Base-by-base conservation (phyloP, 2,329 filamentous ascomycete genomes). In the Epichloe sibirici region DNA sequence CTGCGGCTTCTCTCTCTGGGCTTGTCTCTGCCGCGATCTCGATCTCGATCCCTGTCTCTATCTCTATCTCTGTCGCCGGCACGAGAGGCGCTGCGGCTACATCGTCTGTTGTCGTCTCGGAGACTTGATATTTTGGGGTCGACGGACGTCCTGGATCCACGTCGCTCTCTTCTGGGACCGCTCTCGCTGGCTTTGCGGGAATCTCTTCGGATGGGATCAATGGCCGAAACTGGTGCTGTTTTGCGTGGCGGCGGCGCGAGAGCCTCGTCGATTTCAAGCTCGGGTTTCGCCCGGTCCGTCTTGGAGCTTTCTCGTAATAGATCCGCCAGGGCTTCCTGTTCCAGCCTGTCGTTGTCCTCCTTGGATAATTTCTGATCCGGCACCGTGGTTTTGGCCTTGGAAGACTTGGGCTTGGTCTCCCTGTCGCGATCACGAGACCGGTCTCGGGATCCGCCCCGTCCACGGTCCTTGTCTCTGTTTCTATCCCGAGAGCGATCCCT, bases 271-370 rank as follows among this genome's bases (percentile, higher is more conserved):
- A 81, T 68, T 57, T 82, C 79, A 45, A 79, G 61, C 58, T 81
- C 79, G 7, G 73, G 74, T 51, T 75, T 71, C 54, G 75, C 74
- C 3, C 69, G 66, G 3, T 69, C 63, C 28, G 71, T 68, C 44
- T 73, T 73, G 51, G 74, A 78, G 63, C 78, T 81, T 59, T 82
- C 79, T n/a, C 79, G 72, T 12, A 82, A 64, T 13, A 82, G 70
- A 55, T 82, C 76, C 21, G 74, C 76, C 54, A 82, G 65, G 1
- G 79, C 79, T 57, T 81, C 76, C 58, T 76, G 73, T 58, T 82
- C 79, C 7, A 82, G 70, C 17, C 73, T 70, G 51, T 80, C 74
- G 28, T 77, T 73, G 40, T 82, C 78, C 57, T 82, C 78, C 55
- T 79, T 75, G 6, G 77, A 76, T 11, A 82, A 70, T 48, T 76